A percentile compares a stretch with the other conserved stretches of the same genome.
phyloP scores from a whole-genome alignment of 306 rosid genomes.

The Prunus mongolica region DNA sequence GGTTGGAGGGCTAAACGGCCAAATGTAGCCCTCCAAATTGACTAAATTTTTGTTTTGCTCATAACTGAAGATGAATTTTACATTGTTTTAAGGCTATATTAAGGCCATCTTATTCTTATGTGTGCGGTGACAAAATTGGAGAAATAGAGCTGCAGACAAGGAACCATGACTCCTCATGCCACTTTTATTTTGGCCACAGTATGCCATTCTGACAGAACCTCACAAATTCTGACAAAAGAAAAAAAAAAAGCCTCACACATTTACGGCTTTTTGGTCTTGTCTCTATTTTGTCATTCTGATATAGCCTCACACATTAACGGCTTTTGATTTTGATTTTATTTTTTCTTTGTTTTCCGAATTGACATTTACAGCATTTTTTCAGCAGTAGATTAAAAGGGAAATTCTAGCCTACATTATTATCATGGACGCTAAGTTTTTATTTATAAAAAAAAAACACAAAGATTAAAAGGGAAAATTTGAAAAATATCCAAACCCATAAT shows the following conservation, averaged over 20 bases:
- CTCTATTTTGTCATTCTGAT: background rate
- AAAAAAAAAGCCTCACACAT: background rate
- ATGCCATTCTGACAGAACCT: background rate
- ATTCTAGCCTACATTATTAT: background rate
- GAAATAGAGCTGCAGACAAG: background rate
- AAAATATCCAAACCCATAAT: background rate
- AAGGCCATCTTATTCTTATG: too few relatives aligned
- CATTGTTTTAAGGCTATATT: too few relatives aligned
- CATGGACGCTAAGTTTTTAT: too few relatives aligned
- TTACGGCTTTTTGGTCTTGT: background rate
- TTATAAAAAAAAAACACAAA: background rate
- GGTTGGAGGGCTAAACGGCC: rapidly evolving
- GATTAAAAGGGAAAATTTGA: background rate
- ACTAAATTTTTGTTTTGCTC: too few relatives aligned
- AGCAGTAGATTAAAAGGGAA: too few relatives aligned
- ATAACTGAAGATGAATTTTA: too few relatives aligned
- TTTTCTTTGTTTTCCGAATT: too few relatives aligned
- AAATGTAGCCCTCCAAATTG: too few relatives aligned
- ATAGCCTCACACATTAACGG: too few relatives aligned
- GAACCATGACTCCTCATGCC: background rate
- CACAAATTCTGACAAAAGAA: too few relatives aligned
- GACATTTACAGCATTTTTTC: too few relatives aligned
- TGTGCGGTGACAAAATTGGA: background rate
- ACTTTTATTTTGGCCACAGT: slow-evolving; percentile 11
- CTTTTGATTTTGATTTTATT: too few relatives aligned